Conservation (phyloP, 2,329 filamentous ascomycete species). For the Esteya vermicola region DNA sequence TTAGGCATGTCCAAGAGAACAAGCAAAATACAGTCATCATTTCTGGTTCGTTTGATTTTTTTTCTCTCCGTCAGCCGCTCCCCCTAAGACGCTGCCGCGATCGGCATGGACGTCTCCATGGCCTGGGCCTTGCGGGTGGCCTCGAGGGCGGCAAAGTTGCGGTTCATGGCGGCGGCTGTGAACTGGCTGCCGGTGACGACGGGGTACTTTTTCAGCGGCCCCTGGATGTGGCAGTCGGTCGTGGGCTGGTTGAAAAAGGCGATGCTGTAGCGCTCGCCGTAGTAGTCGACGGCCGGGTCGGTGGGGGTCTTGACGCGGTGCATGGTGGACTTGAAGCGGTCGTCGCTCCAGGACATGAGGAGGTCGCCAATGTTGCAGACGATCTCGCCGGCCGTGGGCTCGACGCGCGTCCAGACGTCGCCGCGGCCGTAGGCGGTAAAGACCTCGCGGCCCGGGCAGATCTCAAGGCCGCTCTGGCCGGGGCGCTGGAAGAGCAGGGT, state of each 20-base stretch:
- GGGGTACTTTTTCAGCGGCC: conserved; percentile 47
- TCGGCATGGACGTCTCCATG: neutral
- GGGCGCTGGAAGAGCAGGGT: conserved; percentile 48
- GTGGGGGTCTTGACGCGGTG: conserved; percentile 49
- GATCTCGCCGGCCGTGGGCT: conserved; percentile 35
- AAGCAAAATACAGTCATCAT: too few relatives aligned
- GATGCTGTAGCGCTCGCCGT: conserved; percentile 47
- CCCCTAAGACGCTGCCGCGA: neutral
- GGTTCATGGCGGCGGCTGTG: conserved; percentile 20
- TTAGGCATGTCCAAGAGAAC: too few relatives aligned
- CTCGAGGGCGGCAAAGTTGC: conserved; percentile 13
- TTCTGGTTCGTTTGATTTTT: too few relatives aligned
- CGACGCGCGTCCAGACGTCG: conserved; percentile 50
- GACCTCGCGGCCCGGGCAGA: conserved; percentile 48
- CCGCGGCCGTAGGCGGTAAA: conserved; percentile 44
- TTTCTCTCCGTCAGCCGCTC: too few relatives aligned
- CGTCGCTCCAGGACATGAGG: conserved; percentile 53
- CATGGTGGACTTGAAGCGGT: conserved; percentile 52
- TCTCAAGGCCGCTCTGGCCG: conserved; percentile 47
- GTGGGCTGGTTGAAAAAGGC: conserved; percentile 47
- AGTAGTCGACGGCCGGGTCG: conserved; percentile 34
- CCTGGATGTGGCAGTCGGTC: conserved; percentile 42
- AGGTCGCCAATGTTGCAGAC: conserved; percentile 55
- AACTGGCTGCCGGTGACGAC: conserved; percentile 46
- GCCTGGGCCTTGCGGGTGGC: conserved; percentile 4